Evolutionary conservation across 371 early-diverging fungal species (phyloP), one percentile per base, ranked within the genome.

Genomic region (Circinella minor): DNA sequence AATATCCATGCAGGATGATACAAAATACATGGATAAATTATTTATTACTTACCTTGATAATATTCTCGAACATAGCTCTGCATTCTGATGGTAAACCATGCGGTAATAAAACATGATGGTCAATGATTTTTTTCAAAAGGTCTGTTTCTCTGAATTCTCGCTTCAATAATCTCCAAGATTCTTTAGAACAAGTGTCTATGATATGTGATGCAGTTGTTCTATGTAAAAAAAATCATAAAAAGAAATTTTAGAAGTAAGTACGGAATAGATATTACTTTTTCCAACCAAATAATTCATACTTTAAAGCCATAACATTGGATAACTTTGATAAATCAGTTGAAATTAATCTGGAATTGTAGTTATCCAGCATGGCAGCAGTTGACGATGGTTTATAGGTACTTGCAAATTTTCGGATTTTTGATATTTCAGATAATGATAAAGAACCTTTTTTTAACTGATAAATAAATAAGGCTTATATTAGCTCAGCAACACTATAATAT

Each of bases 41-140:
- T 14, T 27, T 47, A 13, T n/a, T n/a, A n/a, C n/a, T 36, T 65
- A 54, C 65, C 51, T 65, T 51, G 15, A 65, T 65, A 4, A 65
- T 48, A 9, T 65, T 48, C 17, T n/a, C 27, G 14, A 65, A 65
- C 6, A 65, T 49, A 36, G 10, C 27, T 34, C 51, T 54, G 17
- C 17, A 65, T 27, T n/a, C 65, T 10, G 4, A 5, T 11, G n/a
- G 38, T 13, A 65, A 36, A 14, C 65, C 65, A 11, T 34, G 20
- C 5, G 65, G 36, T 7, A 65, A 27, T 36, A 17, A 11, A 17
- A 51, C 9, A 34, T 6, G 7, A 34, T 60, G 36, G 10, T 34
- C 60, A 15, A 37, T 37, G 27, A 15, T 17, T 34, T 36, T 7
- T 34, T 15, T 27, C n/a, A 60, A 60, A 60, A 37, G 3, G 15